These are phyloP conservation scores for Modicella reniformis DNA, from an alignment of 371 early-diverging fungal genomes.

Conservation along the genomic window DNA sequence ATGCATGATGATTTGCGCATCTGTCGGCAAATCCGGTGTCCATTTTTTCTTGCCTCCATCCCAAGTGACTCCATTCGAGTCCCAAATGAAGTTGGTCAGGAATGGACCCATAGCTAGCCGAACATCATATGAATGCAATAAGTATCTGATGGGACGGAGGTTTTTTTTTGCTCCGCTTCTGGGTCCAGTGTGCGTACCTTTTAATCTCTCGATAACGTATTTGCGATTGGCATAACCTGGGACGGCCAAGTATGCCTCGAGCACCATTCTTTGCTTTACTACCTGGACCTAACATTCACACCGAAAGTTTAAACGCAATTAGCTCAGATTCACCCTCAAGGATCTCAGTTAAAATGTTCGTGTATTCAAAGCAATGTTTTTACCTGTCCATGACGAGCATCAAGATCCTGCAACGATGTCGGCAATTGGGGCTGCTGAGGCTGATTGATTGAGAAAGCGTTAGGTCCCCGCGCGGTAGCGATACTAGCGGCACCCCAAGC, in stretches of 20 bases:
- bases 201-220: conserved; percentile 48
- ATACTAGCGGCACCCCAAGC: conserved; percentile 54
- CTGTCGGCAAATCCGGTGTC: conserved; percentile 47
- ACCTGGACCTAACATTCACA: conserved; percentile 4
- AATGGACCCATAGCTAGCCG: conserved; percentile 47
- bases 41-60: conserved; percentile 42
- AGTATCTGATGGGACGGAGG: background rate
- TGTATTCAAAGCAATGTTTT: background rate
- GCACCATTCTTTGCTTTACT: conserved; percentile 38
- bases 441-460: conserved; percentile 34
- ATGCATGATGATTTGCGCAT: conserved; percentile 52
- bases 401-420: conserved; percentile 45
- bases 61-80: conserved; percentile 44
- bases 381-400: conserved; percentile 47
- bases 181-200: conserved; percentile 20
- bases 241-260: conserved; percentile 45
- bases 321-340: background rate
- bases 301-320: background rate
- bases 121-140: background rate
- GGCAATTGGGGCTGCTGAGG: conserved; percentile 45
- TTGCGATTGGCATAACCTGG: conserved; percentile 50
- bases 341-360: background rate
- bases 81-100: conserved; percentile 49
- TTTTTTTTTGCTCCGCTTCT: background rate
- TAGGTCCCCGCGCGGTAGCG: conserved; percentile 33